Base-by-base conservation (phyloP, 371 early-diverging fungal genomes). In the Batkoa obscura region DNA sequence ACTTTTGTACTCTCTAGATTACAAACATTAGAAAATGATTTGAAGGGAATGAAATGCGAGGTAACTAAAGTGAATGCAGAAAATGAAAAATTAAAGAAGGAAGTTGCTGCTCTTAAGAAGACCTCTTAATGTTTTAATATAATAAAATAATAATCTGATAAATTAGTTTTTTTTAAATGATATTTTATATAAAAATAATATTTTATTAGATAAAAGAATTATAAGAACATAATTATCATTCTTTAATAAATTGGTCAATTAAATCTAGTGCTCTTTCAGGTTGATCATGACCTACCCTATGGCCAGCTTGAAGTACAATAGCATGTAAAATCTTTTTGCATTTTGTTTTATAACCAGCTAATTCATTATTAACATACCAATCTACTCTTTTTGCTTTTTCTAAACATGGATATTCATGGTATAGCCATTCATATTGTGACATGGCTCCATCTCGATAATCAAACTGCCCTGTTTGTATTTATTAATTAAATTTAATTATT, bases 361-460 rank as follows among this genome's bases (percentile, higher is more conserved):
- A 60, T 30, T 62, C 64, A 5, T 63, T 64, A n/a, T 59, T 55
- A 41, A 66, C 47, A 55, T 63, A 58, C 73, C 75, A 74, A n/a
- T 30, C n/a, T 17, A n/a, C 5, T 52, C 15, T 35, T 46, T 54
- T 53, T 36, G 58, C 60, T 51, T 8, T 81, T 64, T 35, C 72
- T 66, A 50, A 34, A 36, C 51, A 50, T 36, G 51, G 51, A 35
- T 31, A 50, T 3, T 74, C 71, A 15, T 65, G 50, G 12, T 57
- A 49, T 61, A 72, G 82, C 50, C 65, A 1, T 67, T 55, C 42
- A 58, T 49, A 13, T 72, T 76, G 12, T 57, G 13, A 82, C 83
- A 74, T 60, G 13, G 75, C 67, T 1, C 78, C 83, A 57, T 83
- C 83, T 46, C 83, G 70, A 59, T 74, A 82, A 63, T 85, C 81